Percentiles rank a stretch among this genome's conserved stretches.
Evolutionary conservation across 768 basidiomycete genomes (phyloP).

Genomic region (Mycena rosella): DNA sequence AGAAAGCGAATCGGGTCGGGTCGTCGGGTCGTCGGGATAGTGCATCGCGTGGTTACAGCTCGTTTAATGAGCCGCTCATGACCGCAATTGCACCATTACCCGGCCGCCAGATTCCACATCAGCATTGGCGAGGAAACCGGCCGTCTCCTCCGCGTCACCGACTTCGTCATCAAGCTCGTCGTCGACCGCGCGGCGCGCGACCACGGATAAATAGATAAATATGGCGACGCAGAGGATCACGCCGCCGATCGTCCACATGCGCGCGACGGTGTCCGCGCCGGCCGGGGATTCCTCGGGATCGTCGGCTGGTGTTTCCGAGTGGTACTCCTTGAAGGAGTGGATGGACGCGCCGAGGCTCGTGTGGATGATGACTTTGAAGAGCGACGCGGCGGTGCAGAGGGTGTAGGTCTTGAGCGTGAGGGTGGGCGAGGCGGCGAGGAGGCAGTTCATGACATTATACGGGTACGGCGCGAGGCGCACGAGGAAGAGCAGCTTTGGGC

Average conservation of each 20-base stretch:
- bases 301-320: conserved; percentile 52
- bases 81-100: conserved; percentile 26
- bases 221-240: conserved; percentile 79
- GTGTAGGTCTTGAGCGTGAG: conserved; percentile 85
- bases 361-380: conserved; percentile 93
- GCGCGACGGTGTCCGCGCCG: conserved; percentile 63
- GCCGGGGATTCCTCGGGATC: conserved; percentile 53
- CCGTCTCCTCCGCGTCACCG: conserved; percentile 36
- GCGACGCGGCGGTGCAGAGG: conserved; percentile 82
- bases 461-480: conserved; percentile 94
- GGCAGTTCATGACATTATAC: conserved; percentile 95
- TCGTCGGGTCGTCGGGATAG: neutral
- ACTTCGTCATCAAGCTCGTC: conserved; percentile 59
- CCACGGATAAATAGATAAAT: conserved; percentile 82
- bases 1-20: neutral
- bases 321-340: conserved; percentile 83
- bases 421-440: conserved; percentile 88
- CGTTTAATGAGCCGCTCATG: neutral
- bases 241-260: conserved; percentile 76
- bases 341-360: conserved; percentile 90
- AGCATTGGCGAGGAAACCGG: conserved; percentile 28
- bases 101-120: conserved; percentile 10
- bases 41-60: neutral
- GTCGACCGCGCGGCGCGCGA: conserved; percentile 77
- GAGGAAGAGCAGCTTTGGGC: conserved; percentile 89